phyloP scores from a whole-genome alignment of 2,329 filamentous ascomycete genomes.

The Cytospora mali region DNA sequence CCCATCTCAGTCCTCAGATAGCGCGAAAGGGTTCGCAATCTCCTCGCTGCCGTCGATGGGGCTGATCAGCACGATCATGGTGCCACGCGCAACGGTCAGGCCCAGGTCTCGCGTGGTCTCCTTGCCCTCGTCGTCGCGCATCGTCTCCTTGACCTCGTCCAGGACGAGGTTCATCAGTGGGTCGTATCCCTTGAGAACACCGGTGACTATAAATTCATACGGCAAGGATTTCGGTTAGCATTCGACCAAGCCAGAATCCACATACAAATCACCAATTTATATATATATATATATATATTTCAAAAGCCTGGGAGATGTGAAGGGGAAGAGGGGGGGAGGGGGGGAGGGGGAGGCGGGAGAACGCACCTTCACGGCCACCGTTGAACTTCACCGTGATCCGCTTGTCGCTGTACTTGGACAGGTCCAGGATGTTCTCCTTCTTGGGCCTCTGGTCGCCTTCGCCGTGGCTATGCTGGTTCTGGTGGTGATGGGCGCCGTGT shows the following conservation, averaged over 20 bases:
- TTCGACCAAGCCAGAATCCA: background rate
- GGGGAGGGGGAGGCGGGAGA: background rate
- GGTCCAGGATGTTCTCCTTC: slow-evolving; percentile 97
- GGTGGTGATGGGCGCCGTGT: slow-evolving; percentile 47
- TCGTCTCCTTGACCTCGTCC: slow-evolving; percentile 87
- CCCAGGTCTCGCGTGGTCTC: slow-evolving; percentile 79
- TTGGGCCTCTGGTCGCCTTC: slow-evolving; percentile 79
- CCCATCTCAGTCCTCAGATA: slow-evolving; percentile 60
- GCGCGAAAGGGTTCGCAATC: slow-evolving; percentile 90
- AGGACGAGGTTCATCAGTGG: slow-evolving; percentile 97
- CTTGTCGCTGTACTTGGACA: slow-evolving; percentile 97
- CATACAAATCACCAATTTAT: background rate
- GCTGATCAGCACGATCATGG: slow-evolving; percentile 87
- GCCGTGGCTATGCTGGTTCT: slow-evolving; percentile 41
- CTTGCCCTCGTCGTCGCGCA: slow-evolving; percentile 93
- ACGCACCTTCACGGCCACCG: slow-evolving; percentile 83
- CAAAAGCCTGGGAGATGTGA: background rate
- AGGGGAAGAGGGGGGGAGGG: background rate
- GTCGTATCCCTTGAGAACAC: slow-evolving; percentile 92
- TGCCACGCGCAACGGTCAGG: slow-evolving; percentile 87
- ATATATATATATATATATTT: no score
- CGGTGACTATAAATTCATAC: slow-evolving; percentile 67
- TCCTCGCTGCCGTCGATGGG: slow-evolving; percentile 93
- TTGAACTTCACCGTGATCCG: slow-evolving; percentile 95
- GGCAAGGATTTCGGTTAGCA: background rate